Conservation (phyloP, 2,329 filamentous ascomycete species). For the Cladophialophora exuberans region DNA sequence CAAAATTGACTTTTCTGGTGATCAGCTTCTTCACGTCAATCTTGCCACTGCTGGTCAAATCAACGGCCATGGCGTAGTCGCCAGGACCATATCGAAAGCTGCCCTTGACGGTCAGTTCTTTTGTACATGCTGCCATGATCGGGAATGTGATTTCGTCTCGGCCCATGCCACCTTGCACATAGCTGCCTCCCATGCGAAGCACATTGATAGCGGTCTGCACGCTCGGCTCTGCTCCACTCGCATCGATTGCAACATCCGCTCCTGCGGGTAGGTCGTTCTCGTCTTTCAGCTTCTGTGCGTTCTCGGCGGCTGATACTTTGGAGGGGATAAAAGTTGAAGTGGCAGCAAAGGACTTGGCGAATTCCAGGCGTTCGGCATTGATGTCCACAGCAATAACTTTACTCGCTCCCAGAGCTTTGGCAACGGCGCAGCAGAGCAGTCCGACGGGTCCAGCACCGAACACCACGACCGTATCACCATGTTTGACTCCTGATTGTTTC, state of each 20-base stretch:
- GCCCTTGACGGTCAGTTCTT: constrained; percentile 84
- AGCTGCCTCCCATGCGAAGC: constrained; percentile 71
- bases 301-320: constrained; percentile 67
- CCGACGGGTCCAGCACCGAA: constrained; percentile 89
- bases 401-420: constrained; percentile 79
- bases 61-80: constrained; percentile 82
- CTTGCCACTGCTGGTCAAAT: constrained; percentile 72
- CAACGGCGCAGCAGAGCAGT: constrained; percentile 83
- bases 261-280: constrained; percentile 66
- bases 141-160: constrained; percentile 85
- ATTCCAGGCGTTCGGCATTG: constrained; percentile 74
- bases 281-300: constrained; percentile 69
- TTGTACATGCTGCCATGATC: constrained; percentile 85
- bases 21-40: constrained; percentile 79
- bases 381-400: constrained; percentile 90
- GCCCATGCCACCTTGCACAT: constrained; percentile 90
- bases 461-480: constrained; percentile 77
- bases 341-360: constrained; percentile 71
- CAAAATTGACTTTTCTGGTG: constrained; percentile 75
- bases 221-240: constrained; percentile 75
- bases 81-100: constrained; percentile 88
- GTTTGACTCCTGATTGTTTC: constrained; percentile 70
- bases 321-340: constrained; percentile 62
- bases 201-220: constrained; percentile 76
- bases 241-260: constrained; percentile 79